These are phyloP conservation scores for Corynascus novoguineensis DNA, from an alignment of 495 filamentous ascomycete species.

Conservation along the genomic window DNA sequence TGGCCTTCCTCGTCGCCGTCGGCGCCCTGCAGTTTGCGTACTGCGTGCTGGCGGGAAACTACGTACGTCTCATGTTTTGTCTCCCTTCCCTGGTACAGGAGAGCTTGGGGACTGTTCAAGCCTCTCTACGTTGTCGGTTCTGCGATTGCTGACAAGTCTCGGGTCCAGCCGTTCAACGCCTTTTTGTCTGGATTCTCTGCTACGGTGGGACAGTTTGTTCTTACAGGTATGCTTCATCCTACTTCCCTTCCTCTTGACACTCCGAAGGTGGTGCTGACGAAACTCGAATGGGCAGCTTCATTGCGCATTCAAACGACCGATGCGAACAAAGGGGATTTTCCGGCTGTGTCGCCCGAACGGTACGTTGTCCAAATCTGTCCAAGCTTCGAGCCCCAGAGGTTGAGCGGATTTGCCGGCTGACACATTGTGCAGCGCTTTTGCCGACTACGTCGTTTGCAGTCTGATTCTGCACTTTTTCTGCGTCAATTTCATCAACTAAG, in stretches of 20 bases:
- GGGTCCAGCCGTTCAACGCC: constrained; percentile 85
- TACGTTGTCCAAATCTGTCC: no score
- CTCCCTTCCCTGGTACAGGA: no score
- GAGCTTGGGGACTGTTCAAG: no score
- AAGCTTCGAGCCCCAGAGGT: neutral
- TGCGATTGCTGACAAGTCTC: neutral
- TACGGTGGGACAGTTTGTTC: constrained; percentile 94
- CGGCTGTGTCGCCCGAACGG: constrained; percentile 64
- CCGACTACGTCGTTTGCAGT: constrained; percentile 92
- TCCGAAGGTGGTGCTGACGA: constrained; percentile 6
- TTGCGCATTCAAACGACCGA: constrained; percentile 88
- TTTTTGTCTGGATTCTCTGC: constrained; percentile 93
- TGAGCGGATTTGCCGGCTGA: constrained; percentile 5
- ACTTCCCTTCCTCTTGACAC: no score
- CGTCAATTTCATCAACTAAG: constrained; percentile 96
- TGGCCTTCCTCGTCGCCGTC: constrained; percentile 80
- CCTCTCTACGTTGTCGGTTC: neutral
- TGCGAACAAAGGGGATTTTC: constrained; percentile 66
- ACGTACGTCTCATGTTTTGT: constrained; percentile 63
- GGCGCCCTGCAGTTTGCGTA: constrained; percentile 91
- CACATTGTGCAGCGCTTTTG: constrained; percentile 67
- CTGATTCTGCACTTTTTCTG: constrained; percentile 98
- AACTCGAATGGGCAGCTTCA: constrained; percentile 40
- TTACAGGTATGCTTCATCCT: constrained; percentile 58
- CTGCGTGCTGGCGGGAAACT: constrained; percentile 88